Evolutionary conservation across 306 rosid genomes (phyloP).

Genomic region (Glycine soja): DNA sequence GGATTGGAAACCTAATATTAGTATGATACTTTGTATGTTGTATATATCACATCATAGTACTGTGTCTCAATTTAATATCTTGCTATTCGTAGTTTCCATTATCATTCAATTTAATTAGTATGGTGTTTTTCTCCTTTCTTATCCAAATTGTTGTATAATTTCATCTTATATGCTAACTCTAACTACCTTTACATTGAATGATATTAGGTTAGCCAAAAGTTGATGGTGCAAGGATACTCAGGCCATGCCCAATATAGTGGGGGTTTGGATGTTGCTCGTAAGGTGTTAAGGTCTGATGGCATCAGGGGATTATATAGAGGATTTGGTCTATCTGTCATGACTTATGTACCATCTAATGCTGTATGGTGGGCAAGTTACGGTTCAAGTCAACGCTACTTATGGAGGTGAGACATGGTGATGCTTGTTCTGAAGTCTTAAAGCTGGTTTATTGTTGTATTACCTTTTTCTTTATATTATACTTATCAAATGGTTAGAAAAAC

Average conservation of each 20-base stretch:
- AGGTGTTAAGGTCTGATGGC: conserved; percentile 70
- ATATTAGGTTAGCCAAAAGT: conserved; percentile 78
- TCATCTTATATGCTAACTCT: conserved; percentile 20
- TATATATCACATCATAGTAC: not conserved
- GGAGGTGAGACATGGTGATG: conserved; percentile 86
- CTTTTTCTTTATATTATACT: conserved; percentile 21
- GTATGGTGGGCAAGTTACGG: conserved; percentile 99
- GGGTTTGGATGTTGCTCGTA: conserved; percentile 87
- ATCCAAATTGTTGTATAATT: not conserved
- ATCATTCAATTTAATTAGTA: not conserved
- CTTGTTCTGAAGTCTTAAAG: conserved; percentile 34
- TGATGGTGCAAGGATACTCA: conserved; percentile 96
- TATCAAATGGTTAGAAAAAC: conserved; percentile 33
- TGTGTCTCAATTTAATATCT: not conserved
- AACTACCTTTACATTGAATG: conserved; percentile 25
- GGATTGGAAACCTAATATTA: conserved; percentile 7
- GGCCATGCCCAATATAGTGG: conserved; percentile 82
- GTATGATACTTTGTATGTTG: not conserved
- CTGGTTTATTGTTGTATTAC: conserved; percentile 25
- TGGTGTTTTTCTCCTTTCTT: not conserved
- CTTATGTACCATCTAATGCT: conserved; percentile 92
- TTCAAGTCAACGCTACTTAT: conserved; percentile 83
- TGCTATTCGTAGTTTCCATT: not conserved
- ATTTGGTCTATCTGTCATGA: conserved; percentile 88
- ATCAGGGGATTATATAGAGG: conserved; percentile 87